phyloP scores from a whole-genome alignment of 805 yeast species.

The Yamadazyma insecticola region DNA sequence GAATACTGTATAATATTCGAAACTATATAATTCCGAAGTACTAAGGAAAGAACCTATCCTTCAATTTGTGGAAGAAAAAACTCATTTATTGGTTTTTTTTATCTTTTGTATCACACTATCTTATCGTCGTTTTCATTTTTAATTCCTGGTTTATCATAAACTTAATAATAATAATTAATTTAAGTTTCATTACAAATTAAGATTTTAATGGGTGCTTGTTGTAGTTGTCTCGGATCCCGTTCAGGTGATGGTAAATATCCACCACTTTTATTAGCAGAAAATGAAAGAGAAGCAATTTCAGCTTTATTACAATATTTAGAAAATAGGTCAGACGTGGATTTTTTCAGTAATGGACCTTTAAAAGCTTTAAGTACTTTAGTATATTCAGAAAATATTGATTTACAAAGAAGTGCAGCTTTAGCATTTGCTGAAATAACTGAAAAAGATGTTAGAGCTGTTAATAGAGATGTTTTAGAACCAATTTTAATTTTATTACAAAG shows the following conservation, averaged over 20 bases:
- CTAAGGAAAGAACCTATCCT: too few species aligned
- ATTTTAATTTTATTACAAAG: constrained; percentile 82
- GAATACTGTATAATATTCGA: too few species aligned
- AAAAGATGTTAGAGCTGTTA: constrained; percentile 87
- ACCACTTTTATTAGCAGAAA: constrained; percentile 79
- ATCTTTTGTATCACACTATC: too few species aligned
- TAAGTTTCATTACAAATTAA: too few species aligned
- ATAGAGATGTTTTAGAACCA: constrained; percentile 89
- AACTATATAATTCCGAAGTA: too few species aligned
- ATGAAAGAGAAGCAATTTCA: constrained; percentile 94
- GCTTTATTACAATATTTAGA: constrained; percentile 85
- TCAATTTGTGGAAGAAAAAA: too few species aligned
- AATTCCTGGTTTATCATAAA: too few species aligned
- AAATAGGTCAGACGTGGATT: constrained; percentile 81
- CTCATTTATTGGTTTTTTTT: too few species aligned
- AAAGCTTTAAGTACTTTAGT: constrained; percentile 89
- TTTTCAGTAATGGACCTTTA: constrained; percentile 80
- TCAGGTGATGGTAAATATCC: constrained; percentile 58
- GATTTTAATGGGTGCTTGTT: constrained; percentile 42
- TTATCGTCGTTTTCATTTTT: too few species aligned
- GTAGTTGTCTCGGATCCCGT: constrained; percentile 36
- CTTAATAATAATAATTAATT: too few species aligned
- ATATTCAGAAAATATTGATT: constrained; percentile 88
- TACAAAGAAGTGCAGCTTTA: constrained; percentile 94
- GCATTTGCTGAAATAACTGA: constrained; percentile 99